Evolutionary conservation across 305 asterid genomes (phyloP).

Genomic region (Plantago coronopus): DNA sequence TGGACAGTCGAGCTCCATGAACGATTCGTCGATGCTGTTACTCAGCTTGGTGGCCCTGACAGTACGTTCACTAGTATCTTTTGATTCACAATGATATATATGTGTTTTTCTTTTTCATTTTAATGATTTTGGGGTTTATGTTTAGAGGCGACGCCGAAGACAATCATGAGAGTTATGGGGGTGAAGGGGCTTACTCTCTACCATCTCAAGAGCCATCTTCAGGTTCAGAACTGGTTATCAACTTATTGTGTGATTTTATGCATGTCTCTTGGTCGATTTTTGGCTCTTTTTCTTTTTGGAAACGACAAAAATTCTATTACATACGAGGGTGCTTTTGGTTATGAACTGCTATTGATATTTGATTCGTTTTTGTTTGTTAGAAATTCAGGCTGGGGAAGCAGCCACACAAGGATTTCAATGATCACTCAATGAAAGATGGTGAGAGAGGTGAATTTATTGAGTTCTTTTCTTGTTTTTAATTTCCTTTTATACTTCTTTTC

Average conservation of each 20-base stretch:
- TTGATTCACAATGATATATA: too few species aligned
- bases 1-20: slow-evolving; percentile 98
- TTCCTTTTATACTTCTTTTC: not conserved
- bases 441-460: slow-evolving; percentile 38
- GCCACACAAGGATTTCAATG: slow-evolving; percentile 92
- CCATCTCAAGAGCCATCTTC: slow-evolving; percentile 99
- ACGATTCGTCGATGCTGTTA: slow-evolving; percentile 94
- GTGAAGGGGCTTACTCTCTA: slow-evolving; percentile 94
- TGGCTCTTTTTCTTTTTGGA: not conserved
- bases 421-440: slow-evolving; percentile 81
- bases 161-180: slow-evolving; percentile 98
- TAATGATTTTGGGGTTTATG: not conserved
- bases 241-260: not conserved
- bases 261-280: not conserved
- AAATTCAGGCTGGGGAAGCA: slow-evolving; percentile 96
- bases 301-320: not conserved
- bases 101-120: not conserved
- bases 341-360: too few species aligned
- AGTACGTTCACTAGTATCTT: slow-evolving; percentile 32
- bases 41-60: slow-evolving; percentile 98
- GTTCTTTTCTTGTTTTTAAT: not conserved
- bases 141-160: slow-evolving; percentile 93
- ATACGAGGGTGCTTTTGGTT: not conserved
- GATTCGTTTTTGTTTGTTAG: slow-evolving; percentile 24
- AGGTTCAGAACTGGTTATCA: slow-evolving; percentile 39